These are phyloP conservation scores for Euphorbia schlechtendalii DNA, from an alignment of 441 rosid genomes.

Conservation along the genomic window DNA sequence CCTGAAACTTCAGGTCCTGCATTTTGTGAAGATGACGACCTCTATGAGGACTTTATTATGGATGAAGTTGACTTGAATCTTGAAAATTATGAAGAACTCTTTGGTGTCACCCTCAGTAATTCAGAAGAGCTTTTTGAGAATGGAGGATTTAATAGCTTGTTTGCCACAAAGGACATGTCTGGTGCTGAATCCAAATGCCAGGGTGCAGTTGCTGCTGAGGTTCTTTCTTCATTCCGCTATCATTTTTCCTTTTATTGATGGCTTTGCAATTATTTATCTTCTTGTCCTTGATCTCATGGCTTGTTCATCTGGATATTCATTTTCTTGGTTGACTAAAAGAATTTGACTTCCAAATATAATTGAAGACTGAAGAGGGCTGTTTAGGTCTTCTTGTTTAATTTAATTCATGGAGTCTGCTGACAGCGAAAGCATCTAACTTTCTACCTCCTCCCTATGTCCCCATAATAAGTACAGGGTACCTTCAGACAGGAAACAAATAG, in stretches of 20 bases:
- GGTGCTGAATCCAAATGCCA: conserved; percentile 51
- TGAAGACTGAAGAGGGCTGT: neutral
- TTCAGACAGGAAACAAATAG: too few relatives aligned
- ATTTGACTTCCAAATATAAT: neutral
- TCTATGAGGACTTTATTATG: conserved; percentile 70
- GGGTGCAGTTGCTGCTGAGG: conserved; percentile 56
- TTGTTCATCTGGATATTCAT: neutral
- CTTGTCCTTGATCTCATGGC: neutral
- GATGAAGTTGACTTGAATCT: conserved; percentile 83
- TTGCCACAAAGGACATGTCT: conserved; percentile 52
- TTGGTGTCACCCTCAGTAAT: conserved; percentile 72
- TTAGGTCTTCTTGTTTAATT: neutral
- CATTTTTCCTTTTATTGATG: neutral
- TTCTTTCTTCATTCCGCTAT: conserved; percentile 27
- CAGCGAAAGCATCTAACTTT: neutral
- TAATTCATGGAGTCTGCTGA: neutral
- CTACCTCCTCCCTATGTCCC: neutral
- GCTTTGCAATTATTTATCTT: conserved; percentile 9
- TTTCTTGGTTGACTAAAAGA: neutral
- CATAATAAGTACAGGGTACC: neutral
- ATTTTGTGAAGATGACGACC: conserved; percentile 54
- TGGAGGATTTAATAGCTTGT: conserved; percentile 84
- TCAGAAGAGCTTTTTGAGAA: conserved; percentile 78
- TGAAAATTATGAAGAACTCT: conserved; percentile 95
- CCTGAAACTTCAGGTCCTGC: conserved; percentile 39